These are phyloP conservation scores for Spinellus fusiger DNA, from an alignment of 192 early-diverging fungal genomes.

Conservation along the genomic window DNA sequence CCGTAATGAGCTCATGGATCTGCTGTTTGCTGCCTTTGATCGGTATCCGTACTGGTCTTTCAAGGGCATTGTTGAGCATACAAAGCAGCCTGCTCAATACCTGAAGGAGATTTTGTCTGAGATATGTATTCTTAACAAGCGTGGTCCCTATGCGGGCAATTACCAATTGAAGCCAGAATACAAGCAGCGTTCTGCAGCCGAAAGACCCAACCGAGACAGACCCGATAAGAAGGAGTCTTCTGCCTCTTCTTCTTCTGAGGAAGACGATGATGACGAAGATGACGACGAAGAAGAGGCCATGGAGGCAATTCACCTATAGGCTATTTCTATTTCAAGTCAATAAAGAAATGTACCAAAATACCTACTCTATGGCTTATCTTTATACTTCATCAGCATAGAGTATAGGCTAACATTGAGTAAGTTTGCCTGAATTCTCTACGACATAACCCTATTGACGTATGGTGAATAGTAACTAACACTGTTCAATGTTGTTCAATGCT, in stretches of 20 bases:
- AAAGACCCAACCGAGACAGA: slow-evolving; percentile 9
- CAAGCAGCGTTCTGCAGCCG: slow-evolving; percentile 39
- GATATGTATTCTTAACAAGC: slow-evolving; percentile 75
- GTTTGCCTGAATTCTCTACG: too few species aligned
- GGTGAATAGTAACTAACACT: too few species aligned
- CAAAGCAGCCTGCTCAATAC: slow-evolving; percentile 74
- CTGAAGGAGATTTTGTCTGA: slow-evolving; percentile 81
- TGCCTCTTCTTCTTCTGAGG: neutral
- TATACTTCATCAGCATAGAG: too few species aligned
- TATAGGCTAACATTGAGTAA: too few species aligned
- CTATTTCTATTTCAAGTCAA: neutral
- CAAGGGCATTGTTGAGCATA: slow-evolving; percentile 76
- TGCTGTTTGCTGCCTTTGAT: slow-evolving; percentile 79
- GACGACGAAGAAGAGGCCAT: slow-evolving; percentile 13
- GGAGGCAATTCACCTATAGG: slow-evolving; percentile 5
- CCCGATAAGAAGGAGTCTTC: neutral
- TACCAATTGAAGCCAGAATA: slow-evolving; percentile 88
- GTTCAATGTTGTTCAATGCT: too few species aligned
- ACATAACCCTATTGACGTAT: too few species aligned
- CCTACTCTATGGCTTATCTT: neutral
- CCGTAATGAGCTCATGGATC: slow-evolving; percentile 74
- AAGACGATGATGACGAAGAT: slow-evolving; percentile 10
- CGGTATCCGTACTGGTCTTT: slow-evolving; percentile 78
- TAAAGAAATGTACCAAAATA: neutral
- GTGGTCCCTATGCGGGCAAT: slow-evolving; percentile 71